Conservation (phyloP, 2,329 filamentous ascomycete species). For the Phyllosticta ampelicida region DNA sequence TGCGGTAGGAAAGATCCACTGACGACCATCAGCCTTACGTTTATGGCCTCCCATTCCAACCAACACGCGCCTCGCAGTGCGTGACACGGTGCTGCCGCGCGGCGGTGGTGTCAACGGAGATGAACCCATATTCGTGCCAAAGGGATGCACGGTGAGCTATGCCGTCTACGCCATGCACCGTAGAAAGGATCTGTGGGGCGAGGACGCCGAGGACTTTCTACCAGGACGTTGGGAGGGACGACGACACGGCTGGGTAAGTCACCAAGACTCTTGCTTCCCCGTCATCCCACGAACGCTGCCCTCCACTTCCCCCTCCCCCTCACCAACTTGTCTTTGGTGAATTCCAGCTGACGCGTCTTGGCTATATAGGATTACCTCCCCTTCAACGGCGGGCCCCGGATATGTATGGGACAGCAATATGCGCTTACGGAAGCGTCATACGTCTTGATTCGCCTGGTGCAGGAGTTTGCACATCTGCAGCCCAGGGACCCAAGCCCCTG, state of each 20-base stretch:
- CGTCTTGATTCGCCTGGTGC: background rate
- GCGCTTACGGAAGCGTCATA: background rate
- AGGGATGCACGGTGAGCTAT: slow-evolving; percentile 37
- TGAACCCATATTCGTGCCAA: slow-evolving; percentile 39
- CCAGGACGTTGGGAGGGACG: slow-evolving; percentile 38
- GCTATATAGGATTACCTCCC: slow-evolving; percentile 1
- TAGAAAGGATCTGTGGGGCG: slow-evolving; percentile 38
- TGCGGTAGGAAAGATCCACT: background rate
- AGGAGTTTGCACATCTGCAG: background rate
- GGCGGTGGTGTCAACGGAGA: slow-evolving; percentile 39
- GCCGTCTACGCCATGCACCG: slow-evolving; percentile 40
- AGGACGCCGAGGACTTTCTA: slow-evolving; percentile 38
- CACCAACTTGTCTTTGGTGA: background rate
- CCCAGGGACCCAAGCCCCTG: background rate
- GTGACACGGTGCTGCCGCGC: slow-evolving; percentile 41
- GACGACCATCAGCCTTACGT: slow-evolving; percentile 31
- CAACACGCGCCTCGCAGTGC: slow-evolving; percentile 39
- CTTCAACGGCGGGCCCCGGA: slow-evolving; percentile 8
- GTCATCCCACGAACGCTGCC: background rate
- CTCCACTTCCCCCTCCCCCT: background rate
- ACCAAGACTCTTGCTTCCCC: background rate
- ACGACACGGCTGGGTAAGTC: slow-evolving; percentile 21
- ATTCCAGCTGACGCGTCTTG: background rate
- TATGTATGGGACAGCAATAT: slow-evolving; percentile 6
- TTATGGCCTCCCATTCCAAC: slow-evolving; percentile 44